A percentile compares a stretch with the other conserved stretches of the same genome.
Evolutionary conservation across 768 basidiomycete species (phyloP).

Genomic region (Holtermannia corniformis): DNA sequence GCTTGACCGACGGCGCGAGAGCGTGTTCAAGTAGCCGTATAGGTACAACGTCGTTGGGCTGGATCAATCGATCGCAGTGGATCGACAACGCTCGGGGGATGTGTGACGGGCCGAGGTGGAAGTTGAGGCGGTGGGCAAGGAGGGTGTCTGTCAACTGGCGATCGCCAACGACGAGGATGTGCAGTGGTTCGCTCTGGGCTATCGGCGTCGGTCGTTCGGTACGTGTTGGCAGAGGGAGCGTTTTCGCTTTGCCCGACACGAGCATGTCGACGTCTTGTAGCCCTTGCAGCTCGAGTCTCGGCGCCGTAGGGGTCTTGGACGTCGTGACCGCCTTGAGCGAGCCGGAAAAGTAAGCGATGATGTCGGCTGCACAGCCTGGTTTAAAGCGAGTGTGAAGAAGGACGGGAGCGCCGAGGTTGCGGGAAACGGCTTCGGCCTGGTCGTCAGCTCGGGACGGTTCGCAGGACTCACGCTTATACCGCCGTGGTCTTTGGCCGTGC

Average conservation of each 20-base stretch:
- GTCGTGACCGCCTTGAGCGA: slow-evolving; percentile 45
- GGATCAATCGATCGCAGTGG: neutral
- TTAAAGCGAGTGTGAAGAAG: slow-evolving; percentile 67
- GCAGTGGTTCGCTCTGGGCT: slow-evolving; percentile 12
- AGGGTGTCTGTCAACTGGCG: slow-evolving; percentile 85
- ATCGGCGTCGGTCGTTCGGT: slow-evolving; percentile 3
- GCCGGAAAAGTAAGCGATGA: slow-evolving; percentile 60
- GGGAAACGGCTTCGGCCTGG: slow-evolving; percentile 76
- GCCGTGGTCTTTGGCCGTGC: slow-evolving; percentile 59
- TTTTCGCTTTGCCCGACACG: neutral
- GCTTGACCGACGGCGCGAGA: neutral
- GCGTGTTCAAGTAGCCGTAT: neutral
- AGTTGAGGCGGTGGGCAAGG: slow-evolving; percentile 56
- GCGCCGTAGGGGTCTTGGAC: neutral
- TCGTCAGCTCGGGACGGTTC: neutral
- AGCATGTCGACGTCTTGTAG: neutral
- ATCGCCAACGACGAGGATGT: slow-evolving; percentile 81
- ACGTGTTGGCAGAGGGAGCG: neutral
- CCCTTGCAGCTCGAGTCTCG: neutral
- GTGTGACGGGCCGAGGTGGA: neutral
- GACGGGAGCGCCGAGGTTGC: slow-evolving; percentile 70
- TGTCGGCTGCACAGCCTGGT: slow-evolving; percentile 67
- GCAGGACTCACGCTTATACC: slow-evolving; percentile 58
- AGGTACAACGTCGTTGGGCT: neutral
- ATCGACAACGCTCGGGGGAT: neutral